A percentile compares a stretch with the other conserved stretches of the same genome.
These are phyloP conservation scores for Penicillium rolfsii DNA, from an alignment of 2,329 filamentous ascomycete species.

Conservation along the genomic window DNA sequence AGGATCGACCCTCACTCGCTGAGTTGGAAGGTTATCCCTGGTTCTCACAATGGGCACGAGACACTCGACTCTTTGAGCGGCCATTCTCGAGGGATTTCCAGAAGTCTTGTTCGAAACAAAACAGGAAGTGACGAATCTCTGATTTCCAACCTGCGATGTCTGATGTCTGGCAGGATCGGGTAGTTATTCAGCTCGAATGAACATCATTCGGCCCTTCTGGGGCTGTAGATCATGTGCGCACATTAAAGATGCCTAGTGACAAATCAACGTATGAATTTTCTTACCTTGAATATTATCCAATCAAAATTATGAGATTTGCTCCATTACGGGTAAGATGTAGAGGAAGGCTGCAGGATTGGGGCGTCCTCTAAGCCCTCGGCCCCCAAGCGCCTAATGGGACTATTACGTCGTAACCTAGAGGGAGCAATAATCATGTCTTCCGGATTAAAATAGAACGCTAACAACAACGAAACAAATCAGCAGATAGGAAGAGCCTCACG, in stretches of 20 bases:
- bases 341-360: background rate
- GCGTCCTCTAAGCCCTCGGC: background rate
- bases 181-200: background rate
- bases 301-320: background rate
- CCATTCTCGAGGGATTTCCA: conserved; percentile 15
- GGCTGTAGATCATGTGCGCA: background rate
- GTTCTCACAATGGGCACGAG: conserved; percentile 28
- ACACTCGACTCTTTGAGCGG: conserved; percentile 16
- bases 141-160: background rate
- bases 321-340: background rate
- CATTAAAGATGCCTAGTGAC: background rate
- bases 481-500: conserved; percentile 9
- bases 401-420: background rate
- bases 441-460: conserved; percentile 10
- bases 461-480: conserved; percentile 4
- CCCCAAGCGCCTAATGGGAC: background rate
- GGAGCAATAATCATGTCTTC: background rate
- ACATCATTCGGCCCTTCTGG: background rate
- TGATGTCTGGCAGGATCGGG: background rate
- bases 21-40: conserved; percentile 33
- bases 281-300: background rate
- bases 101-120: background rate
- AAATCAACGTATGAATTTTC: too few relatives aligned
- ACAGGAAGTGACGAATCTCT: background rate
- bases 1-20: conserved; percentile 28